Base-by-base conservation (phyloP, 306 rosid genomes). In the Pyrus pyrifolia region DNA sequence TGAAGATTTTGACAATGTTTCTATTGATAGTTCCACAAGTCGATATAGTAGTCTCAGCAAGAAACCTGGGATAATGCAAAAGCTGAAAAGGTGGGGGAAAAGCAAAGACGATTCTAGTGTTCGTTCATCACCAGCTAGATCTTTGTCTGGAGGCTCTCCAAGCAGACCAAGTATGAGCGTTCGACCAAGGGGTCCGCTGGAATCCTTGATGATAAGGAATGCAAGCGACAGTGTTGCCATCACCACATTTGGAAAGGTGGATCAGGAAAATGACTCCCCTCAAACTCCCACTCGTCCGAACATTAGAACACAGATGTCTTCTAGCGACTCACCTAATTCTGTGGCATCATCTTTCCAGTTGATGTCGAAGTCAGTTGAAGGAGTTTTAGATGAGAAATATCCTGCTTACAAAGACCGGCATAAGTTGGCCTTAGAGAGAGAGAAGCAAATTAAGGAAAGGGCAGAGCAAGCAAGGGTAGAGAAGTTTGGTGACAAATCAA, bases 321-420 rank as follows among this genome's bases (percentile, higher is more conserved):
- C 97, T 3, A 81, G 79, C 44, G 88, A 90, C 70, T 84, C 96
- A 58, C 79, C 90, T 30, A 85, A 91, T 76, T 82, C 88, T 62
- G 99, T 92, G 68, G 78, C 90, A 68, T 2, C 93, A 65, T 96
- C 99, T 64, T 96, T 96, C 91, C 96, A 91, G 2, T 79, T 96
- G 86, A 96, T 96, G 98, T 96, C 99, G 52, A 96, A 91, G 86
- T 92, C 98, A 30, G 92, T 95, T 77, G 98, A 88, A 35, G 87
- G 86, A 40, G 88, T 91, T 53, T 69, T 75, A 30, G 96, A 96
- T 21, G 98, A 96, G 86, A 92, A 92, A 75, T 96, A 92, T 76
- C 99, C 99, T 4, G 96, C 94, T 0, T 96, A 88, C 74, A 96
- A 89, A 83, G 96, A 96, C 77, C 88, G 97, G 64, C 99, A 96